Conservation (phyloP, 1,284 basidiomycete genomes). For the Austroboletus rostrupii region DNA sequence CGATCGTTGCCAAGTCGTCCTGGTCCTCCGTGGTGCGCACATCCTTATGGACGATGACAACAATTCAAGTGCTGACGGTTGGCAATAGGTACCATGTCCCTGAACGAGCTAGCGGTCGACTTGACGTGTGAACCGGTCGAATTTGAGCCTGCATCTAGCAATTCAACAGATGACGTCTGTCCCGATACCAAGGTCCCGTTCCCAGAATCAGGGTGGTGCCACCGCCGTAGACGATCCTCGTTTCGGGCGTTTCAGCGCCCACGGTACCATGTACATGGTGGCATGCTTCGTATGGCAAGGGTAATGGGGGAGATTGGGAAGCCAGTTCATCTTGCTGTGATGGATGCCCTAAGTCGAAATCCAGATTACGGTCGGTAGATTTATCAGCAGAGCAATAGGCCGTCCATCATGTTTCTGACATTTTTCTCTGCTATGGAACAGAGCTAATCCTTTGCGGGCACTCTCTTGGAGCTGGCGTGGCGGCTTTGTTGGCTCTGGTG, state of each 20-base stretch:
- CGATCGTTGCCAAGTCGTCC: slow-evolving; percentile 63
- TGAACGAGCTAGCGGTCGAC: slow-evolving; percentile 81
- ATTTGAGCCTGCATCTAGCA: slow-evolving; percentile 50
- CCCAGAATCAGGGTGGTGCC: slow-evolving; percentile 26
- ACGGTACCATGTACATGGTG: slow-evolving; percentile 65
- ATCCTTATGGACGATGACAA: neutral
- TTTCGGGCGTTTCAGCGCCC: slow-evolving; percentile 19
- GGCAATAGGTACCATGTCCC: slow-evolving; percentile 66
- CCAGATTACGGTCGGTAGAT: slow-evolving; percentile 58
- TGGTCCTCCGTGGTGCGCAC: slow-evolving; percentile 60
- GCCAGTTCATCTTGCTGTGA: slow-evolving; percentile 73
- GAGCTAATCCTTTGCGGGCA: slow-evolving; percentile 80
- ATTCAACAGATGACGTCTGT: slow-evolving; percentile 29
- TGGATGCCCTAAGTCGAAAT: slow-evolving; percentile 64
- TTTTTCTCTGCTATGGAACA: slow-evolving; percentile 26
- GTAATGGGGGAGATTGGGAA: slow-evolving; percentile 75
- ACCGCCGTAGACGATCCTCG: slow-evolving; percentile 24
- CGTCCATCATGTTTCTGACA: slow-evolving; percentile 1
- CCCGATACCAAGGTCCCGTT: slow-evolving; percentile 26
- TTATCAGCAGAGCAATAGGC: neutral
- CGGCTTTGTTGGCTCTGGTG: slow-evolving; percentile 70
- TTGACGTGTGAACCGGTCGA: slow-evolving; percentile 70
- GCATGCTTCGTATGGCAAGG: slow-evolving; percentile 75
- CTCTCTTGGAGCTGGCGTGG: slow-evolving; percentile 85
- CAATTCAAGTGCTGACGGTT: slow-evolving; percentile 4